Evolutionary conservation across 116 monocot genomes (phyloP).

Genomic region (Papilionanthe hybrid): DNA sequence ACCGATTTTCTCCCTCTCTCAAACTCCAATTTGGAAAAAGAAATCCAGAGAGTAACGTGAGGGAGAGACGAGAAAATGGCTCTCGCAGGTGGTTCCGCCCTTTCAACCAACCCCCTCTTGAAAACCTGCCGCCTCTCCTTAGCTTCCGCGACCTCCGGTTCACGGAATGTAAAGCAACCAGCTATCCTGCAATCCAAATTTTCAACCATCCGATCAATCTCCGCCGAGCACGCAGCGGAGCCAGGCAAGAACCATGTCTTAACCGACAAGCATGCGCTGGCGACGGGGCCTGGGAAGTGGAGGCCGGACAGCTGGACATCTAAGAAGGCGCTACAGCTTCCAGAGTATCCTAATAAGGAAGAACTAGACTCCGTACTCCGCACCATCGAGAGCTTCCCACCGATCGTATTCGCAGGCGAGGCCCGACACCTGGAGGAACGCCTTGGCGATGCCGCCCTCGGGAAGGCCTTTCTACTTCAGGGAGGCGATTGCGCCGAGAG

Average conservation of each 20-base stretch:
- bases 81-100: conserved; percentile 2
- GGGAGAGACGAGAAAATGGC: not conserved
- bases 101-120: conserved; percentile 1
- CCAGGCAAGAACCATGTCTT: conserved; percentile 4
- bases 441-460: conserved; percentile 44
- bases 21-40: not conserved
- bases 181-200: not conserved
- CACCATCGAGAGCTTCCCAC: conserved; percentile 48
- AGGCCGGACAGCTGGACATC: conserved; percentile 35
- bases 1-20: not conserved
- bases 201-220: not conserved
- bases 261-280: not conserved
- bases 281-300: conserved; percentile 21
- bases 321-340: conserved; percentile 51
- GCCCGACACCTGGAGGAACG: conserved; percentile 43
- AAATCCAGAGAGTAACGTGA: not conserved
- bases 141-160: not conserved
- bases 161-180: not conserved
- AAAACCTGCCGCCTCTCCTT: conserved; percentile 3
- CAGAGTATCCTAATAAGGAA: conserved; percentile 41
- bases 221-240: conserved; percentile 10
- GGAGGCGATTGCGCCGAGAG: conserved; percentile 58
- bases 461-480: conserved; percentile 45
- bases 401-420: conserved; percentile 49
- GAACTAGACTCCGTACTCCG: conserved; percentile 37